A percentile compares a stretch with the other conserved stretches of the same genome.
These are phyloP conservation scores for Musa itinerans DNA, from an alignment of 176 grass and related monocot species.

Conservation along the genomic window DNA sequence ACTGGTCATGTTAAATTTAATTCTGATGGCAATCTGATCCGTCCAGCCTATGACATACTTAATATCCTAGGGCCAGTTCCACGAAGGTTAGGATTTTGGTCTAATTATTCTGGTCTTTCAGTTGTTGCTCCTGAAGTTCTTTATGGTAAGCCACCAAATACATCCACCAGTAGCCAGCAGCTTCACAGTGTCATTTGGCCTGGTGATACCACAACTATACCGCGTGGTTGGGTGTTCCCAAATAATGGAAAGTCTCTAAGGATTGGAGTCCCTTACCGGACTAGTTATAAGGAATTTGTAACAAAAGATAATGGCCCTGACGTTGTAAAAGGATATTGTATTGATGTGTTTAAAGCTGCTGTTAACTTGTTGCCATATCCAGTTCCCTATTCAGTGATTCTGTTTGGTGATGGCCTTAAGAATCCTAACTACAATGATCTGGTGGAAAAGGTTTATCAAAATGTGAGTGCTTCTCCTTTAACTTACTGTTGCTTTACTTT, in stretches of 20 bases:
- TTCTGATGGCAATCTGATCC: constrained; percentile 8
- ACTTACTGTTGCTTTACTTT: background rate
- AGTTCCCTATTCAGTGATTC: constrained; percentile 10
- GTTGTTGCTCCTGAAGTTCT: constrained; percentile 17
- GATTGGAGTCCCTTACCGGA: constrained; percentile 10
- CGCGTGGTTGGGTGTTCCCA: constrained; percentile 19
- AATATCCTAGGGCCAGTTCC: constrained; percentile 6
- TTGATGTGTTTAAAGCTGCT: constrained; percentile 16
- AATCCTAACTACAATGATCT: constrained; percentile 21
- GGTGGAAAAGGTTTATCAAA: background rate
- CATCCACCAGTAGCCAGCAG: background rate
- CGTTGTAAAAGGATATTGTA: constrained; percentile 11
- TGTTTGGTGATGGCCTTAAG: constrained; percentile 5
- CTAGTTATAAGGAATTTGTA: constrained; percentile 13
- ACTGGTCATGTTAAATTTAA: constrained; percentile 6
- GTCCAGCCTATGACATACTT: constrained; percentile 21
- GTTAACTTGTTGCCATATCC: constrained; percentile 21
- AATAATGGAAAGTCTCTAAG: constrained; percentile 15
- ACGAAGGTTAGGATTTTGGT: constrained; percentile 9
- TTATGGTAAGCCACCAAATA: constrained; percentile 16
- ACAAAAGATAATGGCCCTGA: background rate
- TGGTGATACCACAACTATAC: constrained; percentile 7
- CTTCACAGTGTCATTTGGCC: constrained; percentile 19
- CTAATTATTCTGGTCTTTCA: constrained; percentile 15
- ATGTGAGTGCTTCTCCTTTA: background rate